Conservation (phyloP, 495 filamentous ascomycete species). For the Cercophora newfieldiana region DNA sequence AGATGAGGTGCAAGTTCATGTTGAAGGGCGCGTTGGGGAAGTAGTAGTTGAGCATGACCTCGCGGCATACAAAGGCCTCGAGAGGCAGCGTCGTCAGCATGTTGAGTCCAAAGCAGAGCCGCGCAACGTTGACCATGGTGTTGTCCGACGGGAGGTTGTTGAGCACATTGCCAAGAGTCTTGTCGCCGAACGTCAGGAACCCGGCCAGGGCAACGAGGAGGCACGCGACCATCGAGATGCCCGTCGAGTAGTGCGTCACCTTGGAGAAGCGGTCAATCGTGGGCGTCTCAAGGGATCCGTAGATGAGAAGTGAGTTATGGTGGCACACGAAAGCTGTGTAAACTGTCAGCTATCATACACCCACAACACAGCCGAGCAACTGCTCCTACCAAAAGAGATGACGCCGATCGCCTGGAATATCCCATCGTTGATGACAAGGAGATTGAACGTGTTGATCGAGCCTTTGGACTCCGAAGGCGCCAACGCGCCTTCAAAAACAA, state of each 20-base stretch:
- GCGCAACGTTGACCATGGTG: slow-evolving; percentile 87
- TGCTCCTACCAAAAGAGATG: slow-evolving; percentile 82
- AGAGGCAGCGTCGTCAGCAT: slow-evolving; percentile 97
- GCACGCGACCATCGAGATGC: slow-evolving; percentile 84
- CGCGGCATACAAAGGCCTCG: slow-evolving; percentile 94
- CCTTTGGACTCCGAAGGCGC: slow-evolving; percentile 71
- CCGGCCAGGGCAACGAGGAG: slow-evolving; percentile 84
- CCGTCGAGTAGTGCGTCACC: slow-evolving; percentile 91
- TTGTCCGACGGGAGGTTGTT: slow-evolving; percentile 95
- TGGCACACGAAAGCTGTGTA: slow-evolving; percentile 81
- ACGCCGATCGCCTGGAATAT: slow-evolving; percentile 96
- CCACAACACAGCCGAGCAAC: not conserved
- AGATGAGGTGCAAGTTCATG: slow-evolving; percentile 79
- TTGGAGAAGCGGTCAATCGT: slow-evolving; percentile 90
- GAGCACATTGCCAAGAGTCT: slow-evolving; percentile 90
- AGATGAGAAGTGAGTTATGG: slow-evolving; percentile 96
- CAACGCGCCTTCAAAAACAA: slow-evolving; percentile 80
- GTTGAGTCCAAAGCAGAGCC: slow-evolving; percentile 93
- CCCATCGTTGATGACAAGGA: slow-evolving; percentile 75
- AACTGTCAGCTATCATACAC: slow-evolving; percentile 29
- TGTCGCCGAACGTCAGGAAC: slow-evolving; percentile 89
- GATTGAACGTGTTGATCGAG: slow-evolving; percentile 55
- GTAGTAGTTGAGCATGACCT: slow-evolving; percentile 94
- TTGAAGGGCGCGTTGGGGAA: slow-evolving; percentile 77
- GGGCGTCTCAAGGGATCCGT: slow-evolving; percentile 89